Evolutionary conservation across 768 basidiomycete genomes (phyloP), one percentile per base, ranked within the genome.

Genomic region (Hypsizygus marmoreus): DNA sequence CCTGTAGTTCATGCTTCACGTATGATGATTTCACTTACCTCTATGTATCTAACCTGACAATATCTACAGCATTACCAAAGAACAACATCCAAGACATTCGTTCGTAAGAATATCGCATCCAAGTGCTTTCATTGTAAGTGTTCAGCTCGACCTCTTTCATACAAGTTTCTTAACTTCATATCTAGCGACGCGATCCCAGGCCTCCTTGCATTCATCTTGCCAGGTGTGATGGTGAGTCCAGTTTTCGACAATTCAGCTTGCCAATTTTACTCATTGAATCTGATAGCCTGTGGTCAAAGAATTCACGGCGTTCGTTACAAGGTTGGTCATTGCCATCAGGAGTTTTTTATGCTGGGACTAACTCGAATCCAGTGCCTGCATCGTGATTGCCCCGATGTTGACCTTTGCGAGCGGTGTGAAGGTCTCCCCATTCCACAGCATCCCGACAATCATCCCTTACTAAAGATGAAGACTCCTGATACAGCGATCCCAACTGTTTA

Each of bases 351-450:
- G 28, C 7, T n/a, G 6, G 13, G 35, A 17, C 13, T 26, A 9
- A 31, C 22, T 32, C 40, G 50, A 23, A 7, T 22, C 1, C 51
- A 88, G 86, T 95, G 92, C 66, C 83, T 90, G 80, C 82, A 91
- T 58, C 73, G 80, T 11, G 67, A 70, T 3, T 95, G 92, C 66
- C 74, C 77, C 0, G 88, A 93, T 62, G 92, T 82, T 54, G 92
- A 95, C 57, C 73, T 94, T 13, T 95, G 91, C 66, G 71, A 75
- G 46, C 64, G 64, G 41, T 95, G 92, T 65, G 91, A 93, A 66
- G 83, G 89, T 4, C 74, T 81, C 45, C 91, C 91, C 0, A 87
- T 92, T 48, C 67, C 82, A 4, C 71, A 88, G 10, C 91, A 95
- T 61, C 88, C 89, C 0, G 47, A 62, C 10, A 78, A 66, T 24